These are phyloP conservation scores for Mortierella sp. DNA, from an alignment of 371 early-diverging fungal species.

Conservation along the genomic window DNA sequence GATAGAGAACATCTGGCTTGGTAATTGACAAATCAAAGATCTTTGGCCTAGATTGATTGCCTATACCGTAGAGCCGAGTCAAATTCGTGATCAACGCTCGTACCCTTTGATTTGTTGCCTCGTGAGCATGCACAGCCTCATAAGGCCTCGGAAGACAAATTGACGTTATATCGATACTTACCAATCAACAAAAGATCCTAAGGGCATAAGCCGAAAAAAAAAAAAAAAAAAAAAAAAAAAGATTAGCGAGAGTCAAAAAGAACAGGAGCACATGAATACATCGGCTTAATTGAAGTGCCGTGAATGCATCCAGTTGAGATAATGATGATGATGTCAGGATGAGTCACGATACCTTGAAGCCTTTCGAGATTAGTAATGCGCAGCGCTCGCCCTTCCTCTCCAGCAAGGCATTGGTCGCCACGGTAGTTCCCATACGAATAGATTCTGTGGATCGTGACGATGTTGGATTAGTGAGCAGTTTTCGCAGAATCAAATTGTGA, in stretches of 20 bases:
- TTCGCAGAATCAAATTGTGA: no score
- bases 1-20: slow-evolving; percentile 89
- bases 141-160: not conserved
- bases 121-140: not conserved
- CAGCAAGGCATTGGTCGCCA: slow-evolving; percentile 95
- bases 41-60: slow-evolving; percentile 93
- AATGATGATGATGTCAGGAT: not conserved
- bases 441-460: slow-evolving; percentile 62
- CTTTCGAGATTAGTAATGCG: slow-evolving; percentile 91
- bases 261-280: not conserved
- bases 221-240: not conserved
- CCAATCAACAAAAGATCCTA: slow-evolving; percentile 75
- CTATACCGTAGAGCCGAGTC: slow-evolving; percentile 55
- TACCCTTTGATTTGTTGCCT: not conserved
- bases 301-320: not conserved
- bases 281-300: not conserved
- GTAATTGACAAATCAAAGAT: slow-evolving; percentile 93
- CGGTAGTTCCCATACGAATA: slow-evolving; percentile 97
- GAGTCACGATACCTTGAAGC: slow-evolving; percentile 74
- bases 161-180: slow-evolving; percentile 28
- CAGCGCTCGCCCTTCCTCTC: slow-evolving; percentile 92
- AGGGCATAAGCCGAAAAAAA: not conserved
- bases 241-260: not conserved
- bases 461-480: not conserved
- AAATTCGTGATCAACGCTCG: not conserved